Evolutionary conservation across 257 asterid species (phyloP).

Genomic region (Prunella vulgaris): DNA sequence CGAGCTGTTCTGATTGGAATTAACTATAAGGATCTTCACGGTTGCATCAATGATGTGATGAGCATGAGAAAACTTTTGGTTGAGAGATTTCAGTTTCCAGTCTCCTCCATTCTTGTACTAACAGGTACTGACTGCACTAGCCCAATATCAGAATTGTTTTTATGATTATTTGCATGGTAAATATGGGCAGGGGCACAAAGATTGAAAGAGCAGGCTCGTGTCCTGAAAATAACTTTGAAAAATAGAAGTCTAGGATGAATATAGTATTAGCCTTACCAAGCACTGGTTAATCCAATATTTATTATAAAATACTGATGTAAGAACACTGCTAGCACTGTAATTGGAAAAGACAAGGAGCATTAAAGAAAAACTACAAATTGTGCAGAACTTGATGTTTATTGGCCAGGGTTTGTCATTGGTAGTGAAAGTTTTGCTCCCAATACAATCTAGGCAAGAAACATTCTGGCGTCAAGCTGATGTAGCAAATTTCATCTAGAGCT

Average conservation of each 20-base stretch:
- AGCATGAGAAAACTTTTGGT: slow-evolving; percentile 49
- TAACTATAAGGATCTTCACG: slow-evolving; percentile 50
- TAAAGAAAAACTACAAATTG: not conserved
- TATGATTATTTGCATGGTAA: not conserved
- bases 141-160: not conserved
- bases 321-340: not conserved
- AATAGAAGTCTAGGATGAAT: not conserved
- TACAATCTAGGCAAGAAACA: not conserved
- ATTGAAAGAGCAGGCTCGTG: too few relatives aligned
- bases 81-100: slow-evolving; percentile 53
- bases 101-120: slow-evolving; percentile 48
- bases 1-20: slow-evolving; percentile 71
- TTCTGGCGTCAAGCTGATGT: slow-evolving; percentile 25
- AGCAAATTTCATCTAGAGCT: slow-evolving; percentile 37
- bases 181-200: too few relatives aligned
- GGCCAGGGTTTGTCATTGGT: not conserved
- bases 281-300: not conserved
- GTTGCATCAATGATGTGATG: slow-evolving; percentile 55
- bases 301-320: too few relatives aligned
- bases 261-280: not conserved
- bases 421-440: not conserved
- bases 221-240: not conserved
- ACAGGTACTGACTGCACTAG: slow-evolving; percentile 41
- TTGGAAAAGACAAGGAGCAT: not conserved
- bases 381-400: too few relatives aligned